Evolutionary conservation across 1,139 yeast genomes (phyloP), one percentile per base, ranked within the genome.

Genomic region (Protomyces macrosporus): DNA sequence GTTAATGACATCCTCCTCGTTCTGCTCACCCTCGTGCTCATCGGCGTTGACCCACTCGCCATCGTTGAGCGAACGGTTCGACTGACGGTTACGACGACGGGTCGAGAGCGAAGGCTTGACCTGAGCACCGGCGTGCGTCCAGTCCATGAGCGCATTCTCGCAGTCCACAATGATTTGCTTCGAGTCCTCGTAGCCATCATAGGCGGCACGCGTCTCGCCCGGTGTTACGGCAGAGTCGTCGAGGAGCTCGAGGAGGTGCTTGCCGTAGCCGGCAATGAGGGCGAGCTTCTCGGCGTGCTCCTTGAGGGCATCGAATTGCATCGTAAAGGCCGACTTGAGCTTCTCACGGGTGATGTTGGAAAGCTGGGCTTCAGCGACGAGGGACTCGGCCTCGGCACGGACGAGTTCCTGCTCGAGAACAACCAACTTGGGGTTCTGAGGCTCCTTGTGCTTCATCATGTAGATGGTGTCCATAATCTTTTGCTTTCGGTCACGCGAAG

Each of bases 171-270:
- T 90, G 78, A 93, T 90, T 82, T 93, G 98, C 83, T 91, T 91
- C 67, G 97, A 88, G 65, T 97, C 96, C 76, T 93, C 98, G 78
- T 90, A 91, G 71, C 98, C 98, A 75, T 93, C 98, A 78, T 93
- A 93, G 68, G 96, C 95, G 53, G 97, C 95, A 81, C 98, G 90
- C 68, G 97, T 89, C 82, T 93, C 98, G 81, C 98, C 98, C 69
- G 98, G 98, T 69, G 98, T 91, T 70, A 93, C 97, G 68, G 98
- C 95, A 71, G 95, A 81, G 77, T 91, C 98, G 76, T 93, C 98
- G 75, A 93, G 84, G 76, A 93, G 85, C 81, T 93, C 98, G 75
- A 93, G 84, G 69, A 93, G 81, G 59, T 97, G 97, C 83, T 91
- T 93, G 79, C 98, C 98, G 82, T 93, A 93, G 71, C 97, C 97